Conservation (phyloP, 108 stramenopile species). For the Cyclotella sp. region DNA sequence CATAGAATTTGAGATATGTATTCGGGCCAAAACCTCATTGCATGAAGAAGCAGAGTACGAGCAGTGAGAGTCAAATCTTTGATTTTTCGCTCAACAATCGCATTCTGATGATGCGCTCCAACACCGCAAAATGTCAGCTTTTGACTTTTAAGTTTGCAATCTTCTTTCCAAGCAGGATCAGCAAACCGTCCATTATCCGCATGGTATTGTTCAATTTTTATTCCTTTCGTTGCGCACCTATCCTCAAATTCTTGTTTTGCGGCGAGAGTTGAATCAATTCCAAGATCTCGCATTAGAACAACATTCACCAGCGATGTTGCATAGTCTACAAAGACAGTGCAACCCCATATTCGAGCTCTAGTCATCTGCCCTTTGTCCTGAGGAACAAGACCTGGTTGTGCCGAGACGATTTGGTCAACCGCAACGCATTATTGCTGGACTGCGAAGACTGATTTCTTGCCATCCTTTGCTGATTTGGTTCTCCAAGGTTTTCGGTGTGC, state of each 20-base stretch:
- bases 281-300: conserved; percentile 32
- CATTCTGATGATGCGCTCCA: no score
- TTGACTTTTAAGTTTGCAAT: conserved; percentile 9
- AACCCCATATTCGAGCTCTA: conserved; percentile 33
- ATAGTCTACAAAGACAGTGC: conserved; percentile 65
- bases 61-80: conserved; percentile 41
- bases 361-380: conserved; percentile 54
- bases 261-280: conserved; percentile 39
- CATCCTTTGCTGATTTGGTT: background rate
- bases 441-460: background rate
- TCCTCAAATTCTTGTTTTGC: conserved; percentile 60
- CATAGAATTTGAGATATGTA: conserved; percentile 43
- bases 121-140: no score
- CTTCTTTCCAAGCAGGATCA: conserved; percentile 7
- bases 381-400: conserved; percentile 56
- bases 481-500: conserved; percentile 9
- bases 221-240: background rate
- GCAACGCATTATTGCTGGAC: conserved; percentile 25
- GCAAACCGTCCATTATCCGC: conserved; percentile 35
- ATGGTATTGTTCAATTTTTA: conserved; percentile 16
- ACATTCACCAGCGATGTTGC: conserved; percentile 28
- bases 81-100: conserved; percentile 52
- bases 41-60: conserved; percentile 29
- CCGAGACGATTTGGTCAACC: conserved; percentile 56
- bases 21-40: conserved; percentile 36